Percentiles rank a stretch among this genome's conserved stretches.
phyloP scores from a whole-genome alignment of 805 yeast species.

The Schwanniomyces pseudopolymorphus region DNA sequence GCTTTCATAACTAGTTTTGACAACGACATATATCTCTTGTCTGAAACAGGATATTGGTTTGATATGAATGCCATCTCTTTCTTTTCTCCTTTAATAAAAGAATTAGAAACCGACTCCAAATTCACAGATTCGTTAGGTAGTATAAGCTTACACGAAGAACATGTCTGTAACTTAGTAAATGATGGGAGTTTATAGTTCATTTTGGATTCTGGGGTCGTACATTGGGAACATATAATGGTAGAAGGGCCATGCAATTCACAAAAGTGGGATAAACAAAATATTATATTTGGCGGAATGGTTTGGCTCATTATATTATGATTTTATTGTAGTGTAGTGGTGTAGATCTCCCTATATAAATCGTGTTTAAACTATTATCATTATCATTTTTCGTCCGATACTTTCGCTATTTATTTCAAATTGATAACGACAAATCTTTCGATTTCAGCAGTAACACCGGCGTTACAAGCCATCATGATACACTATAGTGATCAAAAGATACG shows the following conservation, averaged over 20 bases:
- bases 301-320: neutral
- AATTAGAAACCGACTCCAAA: slow-evolving; percentile 2
- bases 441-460: neutral
- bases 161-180: slow-evolving; percentile 44
- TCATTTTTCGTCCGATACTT: neutral
- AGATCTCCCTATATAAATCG: neutral
- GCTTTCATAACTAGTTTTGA: slow-evolving; percentile 62
- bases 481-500: slow-evolving; percentile 12
- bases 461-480: slow-evolving; percentile 3
- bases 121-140: slow-evolving; percentile 43
- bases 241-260: slow-evolving; percentile 80
- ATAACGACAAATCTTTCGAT: neutral
- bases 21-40: slow-evolving; percentile 50
- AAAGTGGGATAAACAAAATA: slow-evolving; percentile 65
- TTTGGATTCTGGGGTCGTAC: slow-evolving; percentile 16
- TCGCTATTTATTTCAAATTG: neutral
- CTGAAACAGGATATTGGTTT: slow-evolving; percentile 58
- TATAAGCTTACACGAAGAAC: slow-evolving; percentile 59
- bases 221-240: slow-evolving; percentile 62
- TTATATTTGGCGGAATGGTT: slow-evolving; percentile 27
- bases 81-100: slow-evolving; percentile 9
- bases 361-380: neutral
- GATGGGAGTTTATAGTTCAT: slow-evolving; percentile 34
- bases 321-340: neutral
- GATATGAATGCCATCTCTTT: slow-evolving; percentile 38